Evolutionary conservation across 768 basidiomycete species (phyloP).

Genomic region (Tephrocybe rancida): DNA sequence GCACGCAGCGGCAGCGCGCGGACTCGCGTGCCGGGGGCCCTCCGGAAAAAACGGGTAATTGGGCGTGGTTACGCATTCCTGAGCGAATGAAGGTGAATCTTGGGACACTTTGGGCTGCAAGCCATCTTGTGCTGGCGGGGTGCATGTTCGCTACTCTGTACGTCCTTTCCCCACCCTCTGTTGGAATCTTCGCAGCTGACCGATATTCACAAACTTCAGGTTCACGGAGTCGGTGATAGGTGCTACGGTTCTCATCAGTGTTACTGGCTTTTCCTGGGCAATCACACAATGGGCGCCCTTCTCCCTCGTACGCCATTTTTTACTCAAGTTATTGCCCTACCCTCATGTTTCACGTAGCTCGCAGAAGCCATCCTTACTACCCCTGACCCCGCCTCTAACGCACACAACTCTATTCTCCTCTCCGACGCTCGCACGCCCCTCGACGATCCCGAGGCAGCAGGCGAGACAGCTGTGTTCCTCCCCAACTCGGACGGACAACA

Average conservation of each 20-base stretch:
- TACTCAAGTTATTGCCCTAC: neutral
- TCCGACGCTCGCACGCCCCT: constrained; percentile 44
- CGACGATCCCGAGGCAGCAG: constrained; percentile 31
- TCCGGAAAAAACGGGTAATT: neutral
- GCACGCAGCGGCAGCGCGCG: neutral
- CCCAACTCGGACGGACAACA: neutral
- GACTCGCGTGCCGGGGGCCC: neutral
- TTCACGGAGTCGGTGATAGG: constrained; percentile 70
- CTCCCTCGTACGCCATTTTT: constrained; percentile 60
- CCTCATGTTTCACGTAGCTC: constrained; percentile 46
- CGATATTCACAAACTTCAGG: constrained; percentile 38
- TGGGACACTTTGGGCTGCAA: constrained; percentile 75
- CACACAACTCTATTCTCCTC: constrained; percentile 42
- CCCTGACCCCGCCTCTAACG: constrained; percentile 36
- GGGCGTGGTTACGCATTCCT: constrained; percentile 30
- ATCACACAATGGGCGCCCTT: constrained; percentile 93
- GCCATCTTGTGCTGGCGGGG: constrained; percentile 69
- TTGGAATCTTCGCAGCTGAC: neutral
- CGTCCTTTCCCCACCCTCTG: constrained; percentile 31
- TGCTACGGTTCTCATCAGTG: constrained; percentile 73
- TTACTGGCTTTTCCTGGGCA: constrained; percentile 93
- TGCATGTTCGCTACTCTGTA: constrained; percentile 88
- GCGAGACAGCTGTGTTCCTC: constrained; percentile 23
- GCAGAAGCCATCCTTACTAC: constrained; percentile 85
- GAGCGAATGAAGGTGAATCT: constrained; percentile 60